phyloP scores from a whole-genome alignment of 805 yeast species.

The Jamesozyma rosinii region DNA sequence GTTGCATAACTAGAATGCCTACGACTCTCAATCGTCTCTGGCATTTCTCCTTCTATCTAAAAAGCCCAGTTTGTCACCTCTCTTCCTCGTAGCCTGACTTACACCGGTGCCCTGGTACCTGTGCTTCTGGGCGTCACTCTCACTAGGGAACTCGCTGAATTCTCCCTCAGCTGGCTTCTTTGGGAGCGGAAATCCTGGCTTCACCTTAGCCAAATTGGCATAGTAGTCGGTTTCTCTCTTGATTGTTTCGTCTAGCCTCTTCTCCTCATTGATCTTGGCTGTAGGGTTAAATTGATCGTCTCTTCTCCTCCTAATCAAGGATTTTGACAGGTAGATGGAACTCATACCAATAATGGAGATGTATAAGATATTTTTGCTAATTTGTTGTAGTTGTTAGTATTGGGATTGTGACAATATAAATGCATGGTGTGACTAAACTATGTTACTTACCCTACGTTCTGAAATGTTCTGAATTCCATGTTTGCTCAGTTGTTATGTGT shows the following conservation, averaged over 20 bases:
- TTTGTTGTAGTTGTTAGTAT: background rate
- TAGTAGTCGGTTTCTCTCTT: constrained; percentile 20
- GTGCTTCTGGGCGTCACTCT: constrained; percentile 40
- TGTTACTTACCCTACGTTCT: constrained; percentile 26
- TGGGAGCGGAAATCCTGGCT: constrained; percentile 49
- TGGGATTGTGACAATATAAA: background rate
- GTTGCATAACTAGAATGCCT: too few relatives aligned
- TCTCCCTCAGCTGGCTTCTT: constrained; percentile 3
- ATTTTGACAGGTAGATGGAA: constrained; percentile 20
- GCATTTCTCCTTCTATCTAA: constrained; percentile 15
- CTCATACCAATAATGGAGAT: constrained; percentile 24
- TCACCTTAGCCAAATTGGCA: constrained; percentile 32
- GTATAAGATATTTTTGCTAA: constrained; percentile 21
- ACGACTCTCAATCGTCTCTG: background rate
- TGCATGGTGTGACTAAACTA: background rate
- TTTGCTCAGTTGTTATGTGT: background rate
- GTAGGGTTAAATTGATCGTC: constrained; percentile 31
- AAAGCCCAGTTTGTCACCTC: constrained; percentile 42
- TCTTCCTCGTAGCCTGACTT: constrained; percentile 47
- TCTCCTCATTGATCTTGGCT: constrained; percentile 13
- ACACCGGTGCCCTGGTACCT: constrained; percentile 62
- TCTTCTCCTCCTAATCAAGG: constrained; percentile 30
- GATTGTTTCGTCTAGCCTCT: constrained; percentile 1
- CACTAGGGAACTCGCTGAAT: constrained; percentile 20
- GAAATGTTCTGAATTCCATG: constrained; percentile 9